Base-by-base conservation (phyloP, 352 stramenopile species). In the Globisporangium carolinianum region DNA sequence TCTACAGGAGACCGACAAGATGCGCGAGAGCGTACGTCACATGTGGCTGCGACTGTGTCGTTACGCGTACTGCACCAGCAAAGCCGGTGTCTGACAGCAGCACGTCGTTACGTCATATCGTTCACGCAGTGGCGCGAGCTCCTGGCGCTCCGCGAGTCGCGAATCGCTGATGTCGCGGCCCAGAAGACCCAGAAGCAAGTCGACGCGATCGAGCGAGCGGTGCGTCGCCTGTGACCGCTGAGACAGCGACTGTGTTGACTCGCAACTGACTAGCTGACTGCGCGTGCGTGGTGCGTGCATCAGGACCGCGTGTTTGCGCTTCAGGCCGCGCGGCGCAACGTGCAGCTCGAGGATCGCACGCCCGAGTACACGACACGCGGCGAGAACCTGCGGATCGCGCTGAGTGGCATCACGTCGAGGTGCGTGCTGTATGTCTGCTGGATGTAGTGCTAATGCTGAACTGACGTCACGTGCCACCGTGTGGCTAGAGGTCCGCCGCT, bases 361-460 rank as follows among this genome's bases (percentile, higher is more conserved):
- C 69, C 72, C 18, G 72, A 90, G 38, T 88, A 77, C 52, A 94
- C 83, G 6, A 48, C 69, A 14, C 71, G 82, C 36, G 83, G 78
- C 0, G 64, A 66, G 6, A 89, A 87, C 48, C 60, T 72, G n/a
- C 65, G 68, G 5, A 73, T 94, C 35, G 67, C 89, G 6, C 66
- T 94, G 55, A 87, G 80, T 45, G 86, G 85, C 15, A 83, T 91
- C 58, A 96, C 89, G n/a, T 68, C 80, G 12, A 76, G 83, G 81
- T 88, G 55, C 38, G 55, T 37, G 10, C 4, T 14, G 42, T n/a
- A n/a, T n/a, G n/a, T n/a, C n/a, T n/a, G n/a, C n/a, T n/a, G n/a
- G n/a, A n/a, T n/a, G n/a, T n/a, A n/a, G n/a, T n/a, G n/a, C n/a
- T n/a, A n/a, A n/a, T n/a, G n/a, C n/a, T n/a, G n/a, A n/a, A n/a